These are phyloP conservation scores for Discostella pseudostelligera DNA, from an alignment of 108 stramenopile genomes.

Conservation along the genomic window DNA sequence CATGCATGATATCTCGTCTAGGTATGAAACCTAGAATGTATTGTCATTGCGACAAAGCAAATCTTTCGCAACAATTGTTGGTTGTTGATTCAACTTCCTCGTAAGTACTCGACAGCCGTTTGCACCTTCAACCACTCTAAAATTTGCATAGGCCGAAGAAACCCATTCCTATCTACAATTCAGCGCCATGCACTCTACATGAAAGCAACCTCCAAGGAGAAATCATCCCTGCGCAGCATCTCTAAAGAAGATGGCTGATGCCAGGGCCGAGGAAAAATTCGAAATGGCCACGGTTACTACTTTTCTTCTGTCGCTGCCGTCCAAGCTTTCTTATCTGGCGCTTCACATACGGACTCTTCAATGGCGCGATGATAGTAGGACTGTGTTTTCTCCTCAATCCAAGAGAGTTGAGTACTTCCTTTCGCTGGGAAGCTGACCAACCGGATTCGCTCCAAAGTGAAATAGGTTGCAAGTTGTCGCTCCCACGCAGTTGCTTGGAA, in stretches of 20 bases:
- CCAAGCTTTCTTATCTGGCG: slow-evolving; percentile 17
- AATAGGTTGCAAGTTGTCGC: neutral
- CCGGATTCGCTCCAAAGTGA: slow-evolving; percentile 35
- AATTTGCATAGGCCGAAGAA: too few relatives aligned
- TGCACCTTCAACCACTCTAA: too few relatives aligned
- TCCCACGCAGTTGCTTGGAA: neutral
- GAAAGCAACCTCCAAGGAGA: too few relatives aligned
- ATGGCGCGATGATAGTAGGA: slow-evolving; percentile 31
- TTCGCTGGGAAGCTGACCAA: slow-evolving; percentile 28
- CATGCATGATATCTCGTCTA: too few relatives aligned
- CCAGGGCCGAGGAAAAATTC: slow-evolving; percentile 36
- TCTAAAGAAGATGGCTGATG: slow-evolving; percentile 22
- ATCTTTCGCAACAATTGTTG: neutral
- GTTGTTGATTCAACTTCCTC: too few relatives aligned
- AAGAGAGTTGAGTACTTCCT: slow-evolving; percentile 25
- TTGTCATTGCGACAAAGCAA: neutral
- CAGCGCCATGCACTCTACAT: too few relatives aligned
- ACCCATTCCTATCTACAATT: too few relatives aligned
- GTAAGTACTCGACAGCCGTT: too few relatives aligned
- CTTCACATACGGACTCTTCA: slow-evolving; percentile 42
- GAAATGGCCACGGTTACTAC: slow-evolving; percentile 31
- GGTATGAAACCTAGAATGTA: neutral
- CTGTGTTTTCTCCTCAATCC: slow-evolving; percentile 30
- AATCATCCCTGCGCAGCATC: too few relatives aligned
- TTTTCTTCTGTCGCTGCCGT: slow-evolving; percentile 28